These are phyloP conservation scores for Pelargonium citronellum DNA, from an alignment of 441 rosid species.

Conservation along the genomic window DNA sequence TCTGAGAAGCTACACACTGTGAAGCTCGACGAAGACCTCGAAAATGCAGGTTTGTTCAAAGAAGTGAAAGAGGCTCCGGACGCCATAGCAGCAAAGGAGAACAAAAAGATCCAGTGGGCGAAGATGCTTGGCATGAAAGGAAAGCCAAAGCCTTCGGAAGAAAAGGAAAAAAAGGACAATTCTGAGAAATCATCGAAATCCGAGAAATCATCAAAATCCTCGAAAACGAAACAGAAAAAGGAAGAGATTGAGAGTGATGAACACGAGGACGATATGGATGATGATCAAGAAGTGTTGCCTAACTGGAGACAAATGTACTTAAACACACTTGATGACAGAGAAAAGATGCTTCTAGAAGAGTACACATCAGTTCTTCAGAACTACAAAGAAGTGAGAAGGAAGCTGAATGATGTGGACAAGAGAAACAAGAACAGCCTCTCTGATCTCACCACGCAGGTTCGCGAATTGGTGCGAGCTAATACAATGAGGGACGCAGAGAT, in stretches of 20 bases:
- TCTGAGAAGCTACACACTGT: slow-evolving; percentile 33
- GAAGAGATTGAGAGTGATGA: neutral
- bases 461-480: slow-evolving; percentile 44
- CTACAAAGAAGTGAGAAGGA: slow-evolving; percentile 68
- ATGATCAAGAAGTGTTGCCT: neutral
- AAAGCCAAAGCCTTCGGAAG: no score
- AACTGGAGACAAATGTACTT: neutral
- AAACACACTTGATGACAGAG: slow-evolving; percentile 34
- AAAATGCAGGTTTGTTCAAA: neutral
- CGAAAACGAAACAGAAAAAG: no score
- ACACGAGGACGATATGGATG: neutral
- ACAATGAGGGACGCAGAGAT: slow-evolving; percentile 62
- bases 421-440: slow-evolving; percentile 33
- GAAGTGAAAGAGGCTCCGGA: neutral
- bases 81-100: neutral
- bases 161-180: no score
- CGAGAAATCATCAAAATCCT: no score
- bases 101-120: neutral
- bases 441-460: slow-evolving; percentile 30
- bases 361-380: slow-evolving; percentile 61
- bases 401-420: slow-evolving; percentile 39
- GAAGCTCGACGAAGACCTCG: slow-evolving; percentile 31
- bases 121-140: no score
- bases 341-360: slow-evolving; percentile 45
- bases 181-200: no score